Conservation (phyloP, 768 basidiomycete genomes). For the Butyriboletus loyo region DNA sequence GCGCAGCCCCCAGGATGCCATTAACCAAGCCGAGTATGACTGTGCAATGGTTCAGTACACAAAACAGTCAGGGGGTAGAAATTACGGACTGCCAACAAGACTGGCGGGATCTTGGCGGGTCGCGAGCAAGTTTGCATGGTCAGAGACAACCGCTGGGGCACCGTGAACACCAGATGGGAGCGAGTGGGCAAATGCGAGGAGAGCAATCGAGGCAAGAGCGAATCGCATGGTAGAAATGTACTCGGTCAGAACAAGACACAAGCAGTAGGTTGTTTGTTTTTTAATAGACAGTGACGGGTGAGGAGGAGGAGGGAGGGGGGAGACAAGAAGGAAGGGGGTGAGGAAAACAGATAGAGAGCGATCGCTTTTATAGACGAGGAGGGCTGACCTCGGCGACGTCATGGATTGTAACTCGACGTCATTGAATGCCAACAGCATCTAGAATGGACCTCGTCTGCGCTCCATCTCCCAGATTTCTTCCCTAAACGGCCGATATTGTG, state of each 20-base stretch:
- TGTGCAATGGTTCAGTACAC: conserved; percentile 1
- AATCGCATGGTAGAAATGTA: conserved; percentile 28
- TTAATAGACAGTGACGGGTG: conserved; percentile 10
- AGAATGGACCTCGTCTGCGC: conserved; percentile 31
- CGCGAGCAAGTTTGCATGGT: conserved; percentile 1
- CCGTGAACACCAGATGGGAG: conserved; percentile 15
- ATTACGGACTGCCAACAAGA: neutral
- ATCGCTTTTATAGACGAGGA: conserved; percentile 19
- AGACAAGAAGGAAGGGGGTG: conserved; percentile 12
- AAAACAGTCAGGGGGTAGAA: neutral
- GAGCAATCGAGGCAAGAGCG: conserved; percentile 14
- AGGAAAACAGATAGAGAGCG: neutral
- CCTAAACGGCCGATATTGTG: conserved; percentile 38
- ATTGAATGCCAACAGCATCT: conserved; percentile 14
- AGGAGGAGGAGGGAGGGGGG: conserved; percentile 2
- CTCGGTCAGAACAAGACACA: conserved; percentile 19
- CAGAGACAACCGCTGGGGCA: conserved; percentile 9
- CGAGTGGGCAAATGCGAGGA: conserved; percentile 18
- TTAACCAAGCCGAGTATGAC: neutral
- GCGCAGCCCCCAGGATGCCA: neutral
- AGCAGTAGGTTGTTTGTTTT: conserved; percentile 18
- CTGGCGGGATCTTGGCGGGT: neutral
- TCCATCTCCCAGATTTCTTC: conserved; percentile 66
- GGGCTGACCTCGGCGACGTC: conserved; percentile 10
- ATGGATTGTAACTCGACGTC: conserved; percentile 8